These are phyloP conservation scores for Globisporangium canariense DNA, from an alignment of 352 stramenopile genomes.

Conservation along the genomic window DNA sequence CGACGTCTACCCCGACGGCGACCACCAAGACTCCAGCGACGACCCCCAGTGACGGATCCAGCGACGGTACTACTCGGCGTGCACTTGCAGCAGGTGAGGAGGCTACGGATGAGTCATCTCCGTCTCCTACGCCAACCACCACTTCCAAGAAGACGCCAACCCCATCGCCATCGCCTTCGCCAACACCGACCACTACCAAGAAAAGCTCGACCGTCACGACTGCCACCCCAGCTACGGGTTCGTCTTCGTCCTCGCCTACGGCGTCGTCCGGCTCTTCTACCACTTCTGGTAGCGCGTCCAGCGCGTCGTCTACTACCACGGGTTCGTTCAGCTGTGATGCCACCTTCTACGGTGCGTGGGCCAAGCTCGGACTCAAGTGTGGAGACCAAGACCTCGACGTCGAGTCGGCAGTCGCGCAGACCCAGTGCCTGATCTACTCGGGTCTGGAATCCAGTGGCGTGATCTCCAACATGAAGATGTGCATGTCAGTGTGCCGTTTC, in stretches of 20 bases:
- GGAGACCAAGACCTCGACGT: constrained; percentile 47
- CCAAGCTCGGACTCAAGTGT: constrained; percentile 62
- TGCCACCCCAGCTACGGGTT: background rate
- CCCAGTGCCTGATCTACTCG: constrained; percentile 79
- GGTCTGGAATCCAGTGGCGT: constrained; percentile 42
- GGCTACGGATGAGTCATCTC: background rate
- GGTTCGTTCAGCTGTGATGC: constrained; percentile 71
- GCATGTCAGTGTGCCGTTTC: constrained; percentile 81
- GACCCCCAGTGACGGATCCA: constrained; percentile 5
- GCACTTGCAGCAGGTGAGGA: constrained; percentile 11
- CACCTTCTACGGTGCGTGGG: constrained; percentile 78
- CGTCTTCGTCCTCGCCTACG: constrained; percentile 10
- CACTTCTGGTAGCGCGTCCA: constrained; percentile 15
- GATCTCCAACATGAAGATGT: constrained; percentile 59
- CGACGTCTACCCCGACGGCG: constrained; percentile 13
- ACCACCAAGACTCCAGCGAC: constrained; percentile 9
- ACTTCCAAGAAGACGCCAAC: constrained; percentile 26
- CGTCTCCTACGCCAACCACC: constrained; percentile 7
- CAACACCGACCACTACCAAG: constrained; percentile 9
- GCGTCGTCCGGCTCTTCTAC: constrained; percentile 18
- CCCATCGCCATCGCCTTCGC: constrained; percentile 2
- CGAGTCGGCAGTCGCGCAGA: constrained; percentile 35
- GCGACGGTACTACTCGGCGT: constrained; percentile 2
- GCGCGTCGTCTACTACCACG: constrained; percentile 13
- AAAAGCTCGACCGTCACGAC: constrained; percentile 10